Evolutionary conservation across 2,329 filamentous ascomycete genomes (phyloP).

Genomic region (Passalora sequoiae): DNA sequence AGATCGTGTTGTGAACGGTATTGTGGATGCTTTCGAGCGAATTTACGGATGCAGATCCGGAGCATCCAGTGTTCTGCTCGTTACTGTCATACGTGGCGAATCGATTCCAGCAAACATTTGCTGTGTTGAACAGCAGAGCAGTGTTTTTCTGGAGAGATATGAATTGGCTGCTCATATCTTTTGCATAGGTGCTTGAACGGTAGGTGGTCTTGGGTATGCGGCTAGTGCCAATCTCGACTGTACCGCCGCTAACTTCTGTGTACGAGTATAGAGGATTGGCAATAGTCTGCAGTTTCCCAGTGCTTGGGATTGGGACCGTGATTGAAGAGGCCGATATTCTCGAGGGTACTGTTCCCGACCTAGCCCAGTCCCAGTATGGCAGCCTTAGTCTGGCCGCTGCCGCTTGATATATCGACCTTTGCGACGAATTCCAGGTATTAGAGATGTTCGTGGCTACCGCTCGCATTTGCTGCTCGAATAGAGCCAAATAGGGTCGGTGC

Average conservation of each 20-base stretch:
- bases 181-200: not conserved
- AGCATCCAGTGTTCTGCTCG: slow-evolving; percentile 63
- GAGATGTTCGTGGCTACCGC: slow-evolving; percentile 39
- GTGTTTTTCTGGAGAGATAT: slow-evolving; percentile 55
- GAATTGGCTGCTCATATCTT: not conserved
- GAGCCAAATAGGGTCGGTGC: slow-evolving; percentile 73
- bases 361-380: slow-evolving; percentile 48
- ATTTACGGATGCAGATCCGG: slow-evolving; percentile 59
- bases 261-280: slow-evolving; percentile 32
- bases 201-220: slow-evolving; percentile 12
- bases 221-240: too few relatives aligned
- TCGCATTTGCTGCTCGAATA: slow-evolving; percentile 44
- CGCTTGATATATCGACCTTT: slow-evolving; percentile 34
- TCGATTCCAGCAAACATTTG: slow-evolving; percentile 54
- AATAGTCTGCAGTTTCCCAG: slow-evolving; percentile 21
- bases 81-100: slow-evolving; percentile 64
- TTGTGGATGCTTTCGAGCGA: slow-evolving; percentile 51
- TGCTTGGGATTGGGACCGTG: slow-evolving; percentile 30
- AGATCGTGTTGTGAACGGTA: slow-evolving; percentile 50
- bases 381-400: slow-evolving; percentile 37
- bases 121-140: slow-evolving; percentile 55
- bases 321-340: slow-evolving; percentile 32
- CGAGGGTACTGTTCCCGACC: slow-evolving; percentile 26
- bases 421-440: slow-evolving; percentile 12
- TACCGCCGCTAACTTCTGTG: too few relatives aligned